Evolutionary conservation across 305 asterid genomes (phyloP), one percentile per base, ranked within the genome.

Genomic region (Rubia tinctorum): DNA sequence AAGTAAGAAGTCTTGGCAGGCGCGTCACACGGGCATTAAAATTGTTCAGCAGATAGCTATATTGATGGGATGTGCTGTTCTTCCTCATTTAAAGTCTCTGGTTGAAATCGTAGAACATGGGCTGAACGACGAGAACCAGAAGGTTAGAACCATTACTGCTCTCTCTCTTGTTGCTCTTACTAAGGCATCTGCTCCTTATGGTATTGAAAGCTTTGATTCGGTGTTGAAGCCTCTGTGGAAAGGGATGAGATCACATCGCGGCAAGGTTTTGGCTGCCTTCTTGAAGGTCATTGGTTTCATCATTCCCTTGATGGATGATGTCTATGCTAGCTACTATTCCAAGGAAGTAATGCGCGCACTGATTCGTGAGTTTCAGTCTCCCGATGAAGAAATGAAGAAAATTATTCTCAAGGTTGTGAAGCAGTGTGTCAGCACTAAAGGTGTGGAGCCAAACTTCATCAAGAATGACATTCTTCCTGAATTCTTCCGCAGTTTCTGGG

Each of bases 21-120:
- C 97, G 80, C 97, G 98, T 77, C 98, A 93, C 87, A 93, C 98
- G 3, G 98, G 98, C 84, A 93, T 93, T 79, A 93, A 93, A 79
- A 91, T 93, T 78, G 97, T 91, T 82, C 98, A 93, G 90, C 98
- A 93, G 91, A 93, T 93, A 58, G 98, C 98, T 12, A 91, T 93
- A 75, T 80, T 93, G 53, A 93, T 91, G 18, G 97, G 97, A 40
- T 93, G 97, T 80, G 98, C 98, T 67, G 98, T 93, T 78, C 95
- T 93, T 73, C 98, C 98, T 2, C 98, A 91, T 82, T 81, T 93
- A 86, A 85, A 89, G 81, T 91, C 98, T 66, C 81, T 93, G 72
- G 98, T 90, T 71, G 98, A 93, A 83, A 93, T 93, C 4, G 91
- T 93, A 68, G 98, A 91, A 75, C 98, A 91, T 63, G 98, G 98